These are phyloP conservation scores for Neurospora sp. DNA, from an alignment of 495 filamentous ascomycete species.

Conservation along the genomic window DNA sequence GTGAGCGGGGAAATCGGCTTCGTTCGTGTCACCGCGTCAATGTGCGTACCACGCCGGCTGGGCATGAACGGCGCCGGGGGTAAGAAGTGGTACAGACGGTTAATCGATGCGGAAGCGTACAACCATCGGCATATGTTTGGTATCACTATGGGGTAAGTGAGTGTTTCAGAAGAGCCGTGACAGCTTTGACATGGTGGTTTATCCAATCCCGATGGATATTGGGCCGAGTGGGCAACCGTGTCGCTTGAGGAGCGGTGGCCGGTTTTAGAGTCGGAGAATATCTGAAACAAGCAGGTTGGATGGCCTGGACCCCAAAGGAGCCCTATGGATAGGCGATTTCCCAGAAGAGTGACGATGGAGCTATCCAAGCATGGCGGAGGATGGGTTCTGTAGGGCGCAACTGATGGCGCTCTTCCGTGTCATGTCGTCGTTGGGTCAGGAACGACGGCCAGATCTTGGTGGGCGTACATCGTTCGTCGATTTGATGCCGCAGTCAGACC, in stretches of 20 bases:
- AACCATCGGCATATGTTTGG: neutral
- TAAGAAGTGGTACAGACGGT: constrained; percentile 5
- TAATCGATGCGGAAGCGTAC: neutral
- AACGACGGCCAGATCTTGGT: neutral
- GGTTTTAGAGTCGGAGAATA: neutral
- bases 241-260: neutral
- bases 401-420: neutral
- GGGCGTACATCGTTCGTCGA: neutral
- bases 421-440: neutral
- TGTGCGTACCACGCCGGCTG: constrained; percentile 7
- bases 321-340: neutral
- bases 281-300: neutral
- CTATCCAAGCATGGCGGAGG: neutral
- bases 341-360: neutral
- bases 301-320: neutral
- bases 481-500: neutral
- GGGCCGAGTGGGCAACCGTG: neutral
- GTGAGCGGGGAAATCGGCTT: neutral
- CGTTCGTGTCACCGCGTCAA: constrained; percentile 1
- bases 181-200: constrained; percentile 1
- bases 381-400: neutral
- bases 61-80: constrained; percentile 1
- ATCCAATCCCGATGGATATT: neutral
- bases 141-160: constrained; percentile 1
- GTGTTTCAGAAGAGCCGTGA: constrained; percentile 7